These are phyloP conservation scores for Warburgia ugandensis DNA, from an alignment of 164 flowering plant genomes.

Conservation along the genomic window DNA sequence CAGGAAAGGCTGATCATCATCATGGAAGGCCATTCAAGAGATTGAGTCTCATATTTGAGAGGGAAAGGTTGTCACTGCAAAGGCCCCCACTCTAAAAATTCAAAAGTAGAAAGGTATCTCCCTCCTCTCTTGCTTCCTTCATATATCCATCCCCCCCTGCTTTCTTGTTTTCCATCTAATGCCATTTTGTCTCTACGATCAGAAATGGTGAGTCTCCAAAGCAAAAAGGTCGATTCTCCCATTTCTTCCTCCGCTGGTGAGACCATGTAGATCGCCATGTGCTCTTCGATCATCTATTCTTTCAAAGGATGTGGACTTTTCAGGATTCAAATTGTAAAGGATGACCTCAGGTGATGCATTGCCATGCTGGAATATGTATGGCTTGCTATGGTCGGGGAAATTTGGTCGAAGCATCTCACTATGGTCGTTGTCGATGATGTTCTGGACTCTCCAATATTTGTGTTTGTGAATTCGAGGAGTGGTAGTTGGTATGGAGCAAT, in stretches of 20 bases:
- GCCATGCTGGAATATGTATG: constrained; percentile 59
- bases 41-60: too few species aligned
- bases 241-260: not conserved
- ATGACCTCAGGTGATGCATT: constrained; percentile 38
- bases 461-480: constrained; percentile 76
- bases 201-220: not conserved
- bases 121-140: not conserved
- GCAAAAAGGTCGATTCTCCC: constrained; percentile 9
- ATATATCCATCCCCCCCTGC: too few species aligned
- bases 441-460: constrained; percentile 59
- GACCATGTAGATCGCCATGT: constrained; percentile 12
- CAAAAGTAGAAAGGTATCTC: too few species aligned
- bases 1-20: too few species aligned
- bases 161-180: too few species aligned
- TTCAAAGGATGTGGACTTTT: constrained; percentile 48
- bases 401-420: constrained; percentile 25
- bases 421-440: constrained; percentile 8
- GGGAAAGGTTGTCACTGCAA: too few species aligned
- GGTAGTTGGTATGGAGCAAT: constrained; percentile 85
- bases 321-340: constrained; percentile 56
- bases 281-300: constrained; percentile 66
- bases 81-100: too few species aligned
- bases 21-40: too few species aligned
- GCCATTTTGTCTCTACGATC: constrained; percentile 1
- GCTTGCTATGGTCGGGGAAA: constrained; percentile 49